Conservation (phyloP, 2,329 filamentous ascomycete genomes). For the Chaetomiaceae sp. region DNA sequence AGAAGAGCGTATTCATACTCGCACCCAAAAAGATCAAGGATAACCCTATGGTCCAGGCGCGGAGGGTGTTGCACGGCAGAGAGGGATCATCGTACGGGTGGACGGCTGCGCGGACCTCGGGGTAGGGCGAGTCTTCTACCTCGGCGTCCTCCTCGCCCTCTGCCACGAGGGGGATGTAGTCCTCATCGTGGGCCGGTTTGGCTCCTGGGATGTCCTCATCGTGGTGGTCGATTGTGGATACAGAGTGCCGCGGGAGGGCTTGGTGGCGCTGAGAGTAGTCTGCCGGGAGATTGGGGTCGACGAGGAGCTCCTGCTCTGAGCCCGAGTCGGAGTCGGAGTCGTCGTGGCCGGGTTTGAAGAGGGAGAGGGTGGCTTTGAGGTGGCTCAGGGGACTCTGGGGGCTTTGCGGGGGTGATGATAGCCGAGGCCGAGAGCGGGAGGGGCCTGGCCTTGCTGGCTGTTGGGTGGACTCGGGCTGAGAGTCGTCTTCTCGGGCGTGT, state of each 20-base stretch:
- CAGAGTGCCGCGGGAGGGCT: conserved; percentile 25
- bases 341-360: conserved; percentile 37
- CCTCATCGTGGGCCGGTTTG: conserved; percentile 12
- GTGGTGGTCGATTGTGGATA: conserved; percentile 22
- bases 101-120: conserved; percentile 61
- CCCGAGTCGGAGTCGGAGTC: conserved; percentile 41
- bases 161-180: conserved; percentile 1
- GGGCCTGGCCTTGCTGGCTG: conserved; percentile 1
- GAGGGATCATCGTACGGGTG: conserved; percentile 58
- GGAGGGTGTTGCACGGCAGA: conserved; percentile 60
- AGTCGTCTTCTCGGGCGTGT: conserved; percentile 26
- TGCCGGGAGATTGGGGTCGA: conserved; percentile 49
- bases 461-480: conserved; percentile 25
- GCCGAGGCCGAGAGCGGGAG: conserved; percentile 9
- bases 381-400: conserved; percentile 28
- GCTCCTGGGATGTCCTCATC: not conserved
- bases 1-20: conserved; percentile 61
- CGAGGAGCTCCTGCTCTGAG: conserved; percentile 53
- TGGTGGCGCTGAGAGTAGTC: conserved; percentile 36
- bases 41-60: conserved; percentile 61
- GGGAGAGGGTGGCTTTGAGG: conserved; percentile 33
- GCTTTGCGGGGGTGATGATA: conserved; percentile 10
- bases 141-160: conserved; percentile 33
- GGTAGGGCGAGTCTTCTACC: conserved; percentile 59
- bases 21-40: conserved; percentile 53